A percentile compares a stretch with the other conserved stretches of the same genome.
Evolutionary conservation across 2,329 filamentous ascomycete species (phyloP).

Genomic region (Simplicillium sp.): DNA sequence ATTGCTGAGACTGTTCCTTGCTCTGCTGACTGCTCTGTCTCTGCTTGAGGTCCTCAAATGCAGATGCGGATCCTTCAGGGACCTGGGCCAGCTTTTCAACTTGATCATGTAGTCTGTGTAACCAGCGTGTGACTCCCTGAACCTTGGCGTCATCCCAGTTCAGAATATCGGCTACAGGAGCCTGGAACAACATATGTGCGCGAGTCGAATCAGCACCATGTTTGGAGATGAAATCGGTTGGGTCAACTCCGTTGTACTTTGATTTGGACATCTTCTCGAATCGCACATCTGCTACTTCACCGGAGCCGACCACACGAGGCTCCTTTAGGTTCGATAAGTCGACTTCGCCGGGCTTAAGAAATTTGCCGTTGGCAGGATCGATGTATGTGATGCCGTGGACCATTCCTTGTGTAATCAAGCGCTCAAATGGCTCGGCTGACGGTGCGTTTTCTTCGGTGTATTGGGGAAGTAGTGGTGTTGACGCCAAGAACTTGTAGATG

Average conservation of each 20-base stretch:
- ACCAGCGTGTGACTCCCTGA: constrained; percentile 71
- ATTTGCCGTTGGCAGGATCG: constrained; percentile 64
- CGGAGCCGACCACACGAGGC: constrained; percentile 54
- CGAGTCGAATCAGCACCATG: constrained; percentile 78
- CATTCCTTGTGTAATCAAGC: constrained; percentile 85
- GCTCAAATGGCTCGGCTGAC: constrained; percentile 66
- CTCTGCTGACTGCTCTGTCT: constrained; percentile 19
- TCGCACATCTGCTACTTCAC: constrained; percentile 48
- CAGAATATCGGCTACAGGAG: constrained; percentile 71
- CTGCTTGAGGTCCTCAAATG: constrained; percentile 27
- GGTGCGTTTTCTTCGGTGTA: constrained; percentile 19
- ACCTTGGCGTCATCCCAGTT: constrained; percentile 86
- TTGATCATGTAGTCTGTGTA: constrained; percentile 56
- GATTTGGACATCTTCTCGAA: constrained; percentile 96
- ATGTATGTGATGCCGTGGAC: constrained; percentile 80
- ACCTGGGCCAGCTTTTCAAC: constrained; percentile 22
- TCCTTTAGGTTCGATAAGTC: constrained; percentile 46
- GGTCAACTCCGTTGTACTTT: constrained; percentile 86
- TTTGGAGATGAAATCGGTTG: constrained; percentile 57
- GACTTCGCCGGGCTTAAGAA: constrained; percentile 68
- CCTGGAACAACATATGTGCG: constrained; percentile 83
- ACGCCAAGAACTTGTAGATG: constrained; percentile 76
- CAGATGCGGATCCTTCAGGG: constrained; percentile 8
- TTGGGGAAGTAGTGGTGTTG: constrained; percentile 37
- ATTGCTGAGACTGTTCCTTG: constrained; percentile 22